Percentiles rank a stretch among this genome's conserved stretches.
phyloP scores from a whole-genome alignment of 2,329 filamentous ascomycete genomes.

The Scytalidium sp. region DNA sequence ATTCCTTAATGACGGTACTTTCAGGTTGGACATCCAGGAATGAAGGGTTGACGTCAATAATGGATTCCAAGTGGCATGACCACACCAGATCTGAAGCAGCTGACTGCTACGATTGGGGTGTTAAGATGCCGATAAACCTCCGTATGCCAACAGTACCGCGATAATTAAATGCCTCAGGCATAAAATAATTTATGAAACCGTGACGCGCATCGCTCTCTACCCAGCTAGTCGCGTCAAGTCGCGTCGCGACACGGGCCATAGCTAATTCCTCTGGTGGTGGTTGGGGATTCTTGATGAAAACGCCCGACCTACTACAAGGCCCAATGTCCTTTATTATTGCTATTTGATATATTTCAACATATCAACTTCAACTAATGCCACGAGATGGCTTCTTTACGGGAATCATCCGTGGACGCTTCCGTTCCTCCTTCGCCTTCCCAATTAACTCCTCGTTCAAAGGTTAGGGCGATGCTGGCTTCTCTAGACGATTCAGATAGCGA shows the following conservation, averaged over 20 bases:
- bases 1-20: no score
- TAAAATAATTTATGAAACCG: no score
- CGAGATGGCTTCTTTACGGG: slow-evolving; percentile 47
- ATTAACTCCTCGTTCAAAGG: slow-evolving; percentile 52
- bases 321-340: background rate
- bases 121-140: no score
- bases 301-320: background rate
- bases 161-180: no score
- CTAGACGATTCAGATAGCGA: slow-evolving; percentile 46
- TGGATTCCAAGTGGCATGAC: no score
- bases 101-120: no score
- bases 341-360: background rate
- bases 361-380: background rate
- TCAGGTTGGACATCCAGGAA: no score
- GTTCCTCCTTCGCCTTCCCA: slow-evolving; percentile 36
- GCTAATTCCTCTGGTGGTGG: background rate
- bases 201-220: no score
- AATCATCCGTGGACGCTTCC: slow-evolving; percentile 43
- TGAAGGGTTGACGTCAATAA: no score
- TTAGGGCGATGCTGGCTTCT: slow-evolving; percentile 49
- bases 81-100: no score
- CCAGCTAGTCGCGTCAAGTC: background rate
- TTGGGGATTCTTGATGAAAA: background rate
- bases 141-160: no score
- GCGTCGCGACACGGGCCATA: background rate